Evolutionary conservation across 495 filamentous ascomycete species (phyloP).

Genomic region (Penicillium odoratum): DNA sequence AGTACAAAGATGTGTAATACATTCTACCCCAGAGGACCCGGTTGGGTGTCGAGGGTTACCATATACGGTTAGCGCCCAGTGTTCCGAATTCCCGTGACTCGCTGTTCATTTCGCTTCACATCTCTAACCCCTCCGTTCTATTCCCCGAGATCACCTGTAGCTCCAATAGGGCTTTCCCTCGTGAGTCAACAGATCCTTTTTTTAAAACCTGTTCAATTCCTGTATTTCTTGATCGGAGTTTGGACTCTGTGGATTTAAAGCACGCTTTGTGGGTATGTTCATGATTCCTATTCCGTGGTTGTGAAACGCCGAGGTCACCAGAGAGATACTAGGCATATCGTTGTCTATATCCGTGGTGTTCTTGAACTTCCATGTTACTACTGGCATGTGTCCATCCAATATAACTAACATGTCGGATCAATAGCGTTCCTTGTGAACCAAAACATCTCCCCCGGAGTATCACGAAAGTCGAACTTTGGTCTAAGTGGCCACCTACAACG

Average conservation of each 20-base stretch:
- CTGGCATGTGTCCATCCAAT: background rate
- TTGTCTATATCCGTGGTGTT: background rate
- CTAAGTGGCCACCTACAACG: conserved; percentile 14
- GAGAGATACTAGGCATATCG: background rate
- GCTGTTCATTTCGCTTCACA: conserved; percentile 30
- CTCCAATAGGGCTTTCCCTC: conserved; percentile 2
- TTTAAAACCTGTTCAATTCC: background rate
- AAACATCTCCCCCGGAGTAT: conserved; percentile 1
- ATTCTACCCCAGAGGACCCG: conserved; percentile 2
- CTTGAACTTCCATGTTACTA: background rate
- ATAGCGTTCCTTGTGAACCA: background rate
- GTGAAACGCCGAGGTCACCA: conserved; percentile 20
- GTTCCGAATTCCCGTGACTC: conserved; percentile 34
- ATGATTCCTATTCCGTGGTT: conserved; percentile 21
- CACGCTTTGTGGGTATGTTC: conserved; percentile 29
- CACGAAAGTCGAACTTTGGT: conserved; percentile 3
- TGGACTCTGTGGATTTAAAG: conserved; percentile 19
- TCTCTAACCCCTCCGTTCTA: conserved; percentile 31
- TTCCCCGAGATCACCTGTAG: conserved; percentile 7
- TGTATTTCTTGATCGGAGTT: background rate
- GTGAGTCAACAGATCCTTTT: conserved; percentile 7
- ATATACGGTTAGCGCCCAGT: conserved; percentile 20
- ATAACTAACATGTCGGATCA: background rate
- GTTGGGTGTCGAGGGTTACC: conserved; percentile 24
- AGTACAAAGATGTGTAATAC: conserved; percentile 14